Evolutionary conservation across 257 asterid species (phyloP).

Genomic region (Jacaranda copaia): DNA sequence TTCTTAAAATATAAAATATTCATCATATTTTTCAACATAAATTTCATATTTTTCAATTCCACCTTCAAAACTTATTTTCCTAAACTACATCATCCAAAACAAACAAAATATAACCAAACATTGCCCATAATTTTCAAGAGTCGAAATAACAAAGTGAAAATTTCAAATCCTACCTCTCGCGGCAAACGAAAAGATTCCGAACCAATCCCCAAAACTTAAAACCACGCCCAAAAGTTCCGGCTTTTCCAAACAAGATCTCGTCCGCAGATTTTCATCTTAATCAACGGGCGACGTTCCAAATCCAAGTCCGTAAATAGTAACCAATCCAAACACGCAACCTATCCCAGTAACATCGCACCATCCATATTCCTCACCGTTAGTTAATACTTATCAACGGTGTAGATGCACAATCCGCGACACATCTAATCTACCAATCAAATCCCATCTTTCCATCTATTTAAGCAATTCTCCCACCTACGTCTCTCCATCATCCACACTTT

Average conservation of each 20-base stretch:
- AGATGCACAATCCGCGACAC: neutral
- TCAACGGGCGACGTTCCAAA: conserved; percentile 11
- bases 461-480: neutral
- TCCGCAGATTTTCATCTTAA: neutral
- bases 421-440: conserved; percentile 28
- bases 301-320: neutral
- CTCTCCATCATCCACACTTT: neutral
- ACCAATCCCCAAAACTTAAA: no score
- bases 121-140: no score
- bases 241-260: neutral
- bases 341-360: neutral
- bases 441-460: conserved; percentile 1
- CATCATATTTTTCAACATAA: no score
- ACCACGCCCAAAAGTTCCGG: neutral
- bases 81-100: no score
- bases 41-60: no score
- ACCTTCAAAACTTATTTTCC: no score
- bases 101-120: no score
- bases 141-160: no score
- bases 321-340: conserved; percentile 6
- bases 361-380: neutral
- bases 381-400: conserved; percentile 20
- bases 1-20: no score
- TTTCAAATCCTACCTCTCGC: neutral
- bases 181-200: neutral